Base-by-base conservation (phyloP, 129 eudicot genomes). In the Helichrysum umbraculigerum region DNA sequence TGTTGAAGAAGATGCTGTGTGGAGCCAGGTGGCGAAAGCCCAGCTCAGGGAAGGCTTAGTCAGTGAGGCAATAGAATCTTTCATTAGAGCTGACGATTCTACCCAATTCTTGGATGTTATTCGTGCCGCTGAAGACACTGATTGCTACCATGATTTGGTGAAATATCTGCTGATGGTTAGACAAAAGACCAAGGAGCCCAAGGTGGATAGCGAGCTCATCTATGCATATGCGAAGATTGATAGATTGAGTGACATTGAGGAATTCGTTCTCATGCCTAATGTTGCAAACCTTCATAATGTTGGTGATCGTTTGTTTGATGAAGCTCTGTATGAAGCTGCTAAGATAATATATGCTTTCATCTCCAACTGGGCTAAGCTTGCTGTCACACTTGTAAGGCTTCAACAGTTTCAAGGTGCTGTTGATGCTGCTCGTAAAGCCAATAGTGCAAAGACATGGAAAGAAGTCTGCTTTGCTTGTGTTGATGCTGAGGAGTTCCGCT, bases 401-500 rank as follows among this genome's bases (percentile, higher is more conserved):
- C 84, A 88, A 73, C 98, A 92, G 76, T 92, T 90, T 73, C 98
- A 92, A 92, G 91, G 98, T 65, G 98, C 98, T 41, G 98, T 92
- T 81, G 98, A 92, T 83, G 96, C 98, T 29, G 98, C 98, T 41
- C 83, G 98, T 32, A 92, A 92, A 78, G 98, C 98, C 14, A 92
- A 92, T 63, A 92, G 98, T 76, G 82, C 96, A 42, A 92, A 92
- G 85, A 92, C 98, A 60, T 92, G 98, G 98, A 92, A 92, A 80
- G 98, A 92, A 83, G 98, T 92, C 17, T 92, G 98, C 82, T 92
- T 92, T 87, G 96, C 98, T 68, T 92, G 96, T 85, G 94, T 92
- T 72, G 98, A 92, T 83, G 96, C 96, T 37, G 98, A 92, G 84
- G 98, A 92, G 84, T 92, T 92, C 83, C 96, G 98, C 28, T 88